Percentiles rank a stretch among this genome's conserved stretches.
Evolutionary conservation across 2,329 filamentous ascomycete genomes (phyloP).

Genomic region (Calonectria pseudoturangicola): DNA sequence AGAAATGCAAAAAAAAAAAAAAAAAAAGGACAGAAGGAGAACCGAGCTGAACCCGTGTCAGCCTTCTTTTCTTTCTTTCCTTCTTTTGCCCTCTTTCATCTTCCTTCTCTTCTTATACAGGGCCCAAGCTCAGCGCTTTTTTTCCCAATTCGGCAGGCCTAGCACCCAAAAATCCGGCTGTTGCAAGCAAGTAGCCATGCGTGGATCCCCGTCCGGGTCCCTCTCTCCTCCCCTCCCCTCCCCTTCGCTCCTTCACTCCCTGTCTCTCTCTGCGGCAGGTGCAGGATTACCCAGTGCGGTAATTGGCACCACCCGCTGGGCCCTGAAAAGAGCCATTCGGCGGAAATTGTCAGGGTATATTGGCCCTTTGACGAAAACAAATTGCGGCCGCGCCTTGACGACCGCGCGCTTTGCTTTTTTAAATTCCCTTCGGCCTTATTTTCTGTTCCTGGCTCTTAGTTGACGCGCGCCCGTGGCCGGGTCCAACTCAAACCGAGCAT

Average conservation of each 20-base stretch:
- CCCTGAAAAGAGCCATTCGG: slow-evolving; percentile 32
- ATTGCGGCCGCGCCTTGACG: slow-evolving; percentile 21
- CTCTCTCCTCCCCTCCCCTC: not conserved
- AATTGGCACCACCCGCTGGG: slow-evolving; percentile 38
- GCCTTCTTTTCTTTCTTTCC: not conserved
- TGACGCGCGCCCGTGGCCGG: slow-evolving; percentile 13
- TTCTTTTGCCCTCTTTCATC: not conserved
- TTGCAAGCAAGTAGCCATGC: not conserved
- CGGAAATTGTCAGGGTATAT: slow-evolving; percentile 45
- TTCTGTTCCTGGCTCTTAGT: slow-evolving; percentile 15
- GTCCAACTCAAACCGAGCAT: slow-evolving; percentile 37
- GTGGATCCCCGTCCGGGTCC: slow-evolving; percentile 1
- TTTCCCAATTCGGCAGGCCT: slow-evolving; percentile 24
- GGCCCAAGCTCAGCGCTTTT: no score
- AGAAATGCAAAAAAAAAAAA: no score
- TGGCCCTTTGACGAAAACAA: slow-evolving; percentile 24
- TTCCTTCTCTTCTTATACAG: no score
- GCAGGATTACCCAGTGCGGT: slow-evolving; percentile 41
- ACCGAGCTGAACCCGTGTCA: not conserved
- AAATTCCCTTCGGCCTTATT: slow-evolving; percentile 25
- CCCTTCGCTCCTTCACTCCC: not conserved
- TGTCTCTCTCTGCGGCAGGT: slow-evolving; percentile 38
- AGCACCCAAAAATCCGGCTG: slow-evolving; percentile 5
- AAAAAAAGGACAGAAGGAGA: not conserved
- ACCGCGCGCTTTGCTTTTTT: slow-evolving; percentile 29